Percentiles rank a stretch among this genome's conserved stretches.
Evolutionary conservation across 345 rosid species (phyloP).

Genomic region (Linum lewisii): DNA sequence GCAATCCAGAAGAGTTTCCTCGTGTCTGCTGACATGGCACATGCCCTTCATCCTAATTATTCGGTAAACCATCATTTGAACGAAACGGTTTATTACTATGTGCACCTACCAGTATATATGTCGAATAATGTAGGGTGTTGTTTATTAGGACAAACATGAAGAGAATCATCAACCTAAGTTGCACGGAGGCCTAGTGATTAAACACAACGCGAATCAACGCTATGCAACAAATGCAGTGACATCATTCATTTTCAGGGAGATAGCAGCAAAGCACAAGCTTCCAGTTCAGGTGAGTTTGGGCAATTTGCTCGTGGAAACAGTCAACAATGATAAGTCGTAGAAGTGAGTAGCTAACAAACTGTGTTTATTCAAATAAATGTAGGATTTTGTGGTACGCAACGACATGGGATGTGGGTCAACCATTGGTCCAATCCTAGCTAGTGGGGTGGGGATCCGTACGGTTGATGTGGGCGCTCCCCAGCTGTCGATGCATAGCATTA

Average conservation of each 20-base stretch:
- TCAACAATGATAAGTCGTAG: not conserved
- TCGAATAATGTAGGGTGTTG: constrained; percentile 10
- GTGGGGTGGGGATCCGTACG: constrained; percentile 87
- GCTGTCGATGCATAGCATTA: constrained; percentile 91
- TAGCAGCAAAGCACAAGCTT: constrained; percentile 59
- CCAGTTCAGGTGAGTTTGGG: constrained; percentile 61
- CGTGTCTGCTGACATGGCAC: constrained; percentile 98
- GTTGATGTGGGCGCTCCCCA: constrained; percentile 98
- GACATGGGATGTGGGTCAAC: constrained; percentile 95
- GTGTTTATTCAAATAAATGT: constrained; percentile 1
- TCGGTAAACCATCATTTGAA: constrained; percentile 31
- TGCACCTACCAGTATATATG: constrained; percentile 6
- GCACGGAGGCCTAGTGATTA: constrained; percentile 98
- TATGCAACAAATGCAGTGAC: constrained; percentile 95
- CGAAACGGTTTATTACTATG: not conserved
- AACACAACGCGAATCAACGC: constrained; percentile 93
- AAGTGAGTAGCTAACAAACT: not conserved
- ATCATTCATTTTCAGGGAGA: constrained; percentile 70
- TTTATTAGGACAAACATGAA: constrained; percentile 80
- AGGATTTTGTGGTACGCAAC: constrained; percentile 97
- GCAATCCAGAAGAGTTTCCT: constrained; percentile 82
- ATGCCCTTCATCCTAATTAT: constrained; percentile 93
- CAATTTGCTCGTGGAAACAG: no score
- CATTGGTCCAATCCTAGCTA: constrained; percentile 91
- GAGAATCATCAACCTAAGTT: constrained; percentile 92